These are phyloP conservation scores for Metschnikowia henanensis DNA, from an alignment of 805 yeast genomes.

Conservation along the genomic window DNA sequence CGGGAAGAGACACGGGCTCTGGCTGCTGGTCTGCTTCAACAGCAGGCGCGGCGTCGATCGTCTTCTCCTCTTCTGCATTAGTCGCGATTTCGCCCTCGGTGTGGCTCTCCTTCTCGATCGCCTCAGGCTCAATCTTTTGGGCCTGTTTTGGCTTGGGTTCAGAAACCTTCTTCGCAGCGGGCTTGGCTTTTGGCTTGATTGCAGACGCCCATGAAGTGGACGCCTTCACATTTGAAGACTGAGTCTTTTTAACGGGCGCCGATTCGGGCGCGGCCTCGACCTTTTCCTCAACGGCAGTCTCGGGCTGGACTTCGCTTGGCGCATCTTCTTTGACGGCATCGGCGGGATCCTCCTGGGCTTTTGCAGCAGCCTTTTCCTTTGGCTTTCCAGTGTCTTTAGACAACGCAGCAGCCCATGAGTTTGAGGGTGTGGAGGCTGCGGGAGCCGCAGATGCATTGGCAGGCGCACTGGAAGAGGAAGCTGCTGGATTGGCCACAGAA, in stretches of 20 bases:
- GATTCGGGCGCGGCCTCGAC: conserved; percentile 3
- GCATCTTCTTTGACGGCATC: conserved; percentile 4
- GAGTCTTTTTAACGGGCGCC: conserved; percentile 6
- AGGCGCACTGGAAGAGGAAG: conserved; percentile 13
- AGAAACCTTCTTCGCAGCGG: conserved; percentile 32
- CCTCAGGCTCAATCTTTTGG: conserved; percentile 34
- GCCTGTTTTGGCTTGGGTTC: conserved; percentile 27
- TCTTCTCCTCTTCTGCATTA: neutral
- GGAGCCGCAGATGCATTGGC: conserved; percentile 15
- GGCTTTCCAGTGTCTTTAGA: conserved; percentile 35
- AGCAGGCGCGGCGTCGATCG: neutral
- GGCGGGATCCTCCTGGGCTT: conserved; percentile 16
- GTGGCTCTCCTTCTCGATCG: conserved; percentile 42
- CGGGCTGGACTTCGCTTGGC: neutral
- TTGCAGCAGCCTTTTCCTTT: conserved; percentile 23
- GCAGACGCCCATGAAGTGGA: conserved; percentile 66
- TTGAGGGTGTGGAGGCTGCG: conserved; percentile 17
- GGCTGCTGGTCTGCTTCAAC: conserved; percentile 44
- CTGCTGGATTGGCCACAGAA: conserved; percentile 19
- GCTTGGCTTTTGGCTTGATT: conserved; percentile 49
- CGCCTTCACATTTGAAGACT: conserved; percentile 12
- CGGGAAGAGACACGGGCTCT: conserved; percentile 65
- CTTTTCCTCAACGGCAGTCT: conserved; percentile 1
- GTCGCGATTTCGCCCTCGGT: conserved; percentile 14
- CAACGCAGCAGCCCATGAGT: conserved; percentile 48